Evolutionary conservation across 441 rosid species (phyloP), one percentile per base, ranked within the genome.

Genomic region (Pelargonium citronellum): DNA sequence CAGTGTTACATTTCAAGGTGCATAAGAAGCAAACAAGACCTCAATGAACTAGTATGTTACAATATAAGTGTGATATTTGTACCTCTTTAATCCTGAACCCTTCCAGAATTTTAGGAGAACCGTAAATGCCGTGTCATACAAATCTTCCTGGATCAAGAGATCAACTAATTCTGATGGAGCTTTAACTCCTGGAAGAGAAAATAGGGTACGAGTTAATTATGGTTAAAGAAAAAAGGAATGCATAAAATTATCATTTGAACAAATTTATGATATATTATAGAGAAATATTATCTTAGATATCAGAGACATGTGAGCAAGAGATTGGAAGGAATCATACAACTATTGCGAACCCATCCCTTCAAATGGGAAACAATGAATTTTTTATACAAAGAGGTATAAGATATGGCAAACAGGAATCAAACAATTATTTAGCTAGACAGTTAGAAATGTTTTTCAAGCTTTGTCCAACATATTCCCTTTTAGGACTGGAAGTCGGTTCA

Each of bases 61-160:
- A 67, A 78, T 64, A 27, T 63, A 74, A 69, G 64, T 53, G 57
- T 7, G 37, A 64, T 62, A 55, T 68, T 47, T 16, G 67, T 69
- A 92, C 99, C 92, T 89, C 68, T 87, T 87, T 73, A 92, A 77
- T 46, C 77, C 83, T 70, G 96, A 88, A 67, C 88, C 92, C 79
- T 73, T 89, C 95, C 96, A 95, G 76, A 89, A 95, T 71, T 86
- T 92, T 71, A 92, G 67, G 71, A 91, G 80, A 74, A 91, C 89
- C 63, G 89, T 87, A 73, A 95, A 89, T 71, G 92, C 90, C 95
- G 87, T 91, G 71, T 95, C 98, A 83, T 88, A 89, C 69, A 92
- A 75, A 77, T 86, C 80, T 74, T 83, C 68, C 73, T 88, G 87
- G 64, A 92, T 87, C 79, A 92, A 84, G 73, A 91, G 89, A 79